Percentiles rank a stretch among this genome's conserved stretches.
Evolutionary conservation across 345 rosid genomes (phyloP).

Genomic region (Kandelia obovata): DNA sequence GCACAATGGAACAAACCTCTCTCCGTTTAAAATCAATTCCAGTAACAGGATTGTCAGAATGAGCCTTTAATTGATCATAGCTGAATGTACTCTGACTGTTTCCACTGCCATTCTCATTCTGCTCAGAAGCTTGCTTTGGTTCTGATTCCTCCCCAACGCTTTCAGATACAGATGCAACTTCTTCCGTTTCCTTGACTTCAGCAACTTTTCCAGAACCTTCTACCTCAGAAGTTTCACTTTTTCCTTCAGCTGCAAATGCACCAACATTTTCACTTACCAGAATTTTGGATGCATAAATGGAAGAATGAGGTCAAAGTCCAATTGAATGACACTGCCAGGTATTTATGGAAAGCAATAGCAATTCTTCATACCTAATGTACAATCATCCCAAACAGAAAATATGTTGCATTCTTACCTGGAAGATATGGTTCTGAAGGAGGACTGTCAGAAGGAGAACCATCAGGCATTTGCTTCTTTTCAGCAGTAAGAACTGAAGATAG

Average conservation of each 20-base stretch:
- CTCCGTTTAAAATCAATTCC: constrained; percentile 90
- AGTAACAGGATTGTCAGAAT: constrained; percentile 77
- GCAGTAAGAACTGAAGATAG: constrained; percentile 86
- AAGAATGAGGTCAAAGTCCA: constrained; percentile 3
- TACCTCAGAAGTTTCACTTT: constrained; percentile 44
- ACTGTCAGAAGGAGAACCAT: constrained; percentile 56
- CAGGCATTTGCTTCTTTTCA: constrained; percentile 69
- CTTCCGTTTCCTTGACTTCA: constrained; percentile 50
- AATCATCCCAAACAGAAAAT: neutral
- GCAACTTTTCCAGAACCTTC: constrained; percentile 50
- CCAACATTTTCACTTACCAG: constrained; percentile 12
- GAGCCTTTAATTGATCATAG: constrained; percentile 81
- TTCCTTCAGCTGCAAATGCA: constrained; percentile 39
- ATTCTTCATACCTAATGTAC: neutral
- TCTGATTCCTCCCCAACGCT: constrained; percentile 45
- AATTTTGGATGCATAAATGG: neutral
- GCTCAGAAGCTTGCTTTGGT: constrained; percentile 41
- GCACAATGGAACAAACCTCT: constrained; percentile 57
- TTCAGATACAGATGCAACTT: constrained; percentile 39
- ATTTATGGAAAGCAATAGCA: neutral
- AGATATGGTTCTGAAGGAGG: constrained; percentile 44
- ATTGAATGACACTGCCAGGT: neutral
- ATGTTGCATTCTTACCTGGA: constrained; percentile 37
- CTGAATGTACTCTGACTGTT: constrained; percentile 49
- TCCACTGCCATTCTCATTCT: constrained; percentile 37